Evolutionary conservation across 352 stramenopile genomes (phyloP).

Genomic region (Poterioochromonas sp.): DNA sequence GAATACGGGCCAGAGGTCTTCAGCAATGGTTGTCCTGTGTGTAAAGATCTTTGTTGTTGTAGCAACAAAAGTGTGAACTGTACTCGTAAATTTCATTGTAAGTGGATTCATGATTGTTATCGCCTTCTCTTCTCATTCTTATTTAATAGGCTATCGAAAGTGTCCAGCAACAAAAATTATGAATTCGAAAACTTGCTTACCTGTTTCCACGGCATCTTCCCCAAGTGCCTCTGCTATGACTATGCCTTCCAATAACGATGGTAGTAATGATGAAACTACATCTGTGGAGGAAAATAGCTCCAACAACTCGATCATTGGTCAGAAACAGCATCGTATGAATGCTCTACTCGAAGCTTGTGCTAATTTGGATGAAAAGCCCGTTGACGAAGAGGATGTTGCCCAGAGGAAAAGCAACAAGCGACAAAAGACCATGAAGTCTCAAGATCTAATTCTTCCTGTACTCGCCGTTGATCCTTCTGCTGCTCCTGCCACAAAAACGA

Average conservation of each 20-base stretch:
- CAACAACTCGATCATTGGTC: background rate
- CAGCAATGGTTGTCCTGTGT: background rate
- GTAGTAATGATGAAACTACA: too few species aligned
- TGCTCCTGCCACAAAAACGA: too few species aligned
- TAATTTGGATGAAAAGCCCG: background rate
- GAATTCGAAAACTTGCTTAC: too few species aligned
- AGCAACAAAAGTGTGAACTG: background rate
- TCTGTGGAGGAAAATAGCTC: background rate
- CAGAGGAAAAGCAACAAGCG: background rate
- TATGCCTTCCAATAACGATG: background rate
- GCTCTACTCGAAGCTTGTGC: background rate
- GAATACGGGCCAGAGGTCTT: background rate
- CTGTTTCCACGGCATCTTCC: background rate
- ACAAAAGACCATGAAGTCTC: background rate
- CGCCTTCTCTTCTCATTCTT: too few species aligned
- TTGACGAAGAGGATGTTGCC: background rate
- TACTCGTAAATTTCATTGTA: background rate
- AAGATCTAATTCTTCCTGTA: too few species aligned
- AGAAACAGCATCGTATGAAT: background rate
- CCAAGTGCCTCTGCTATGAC: background rate
- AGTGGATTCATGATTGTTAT: too few species aligned
- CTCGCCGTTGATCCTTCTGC: too few species aligned
- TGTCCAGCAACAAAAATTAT: background rate
- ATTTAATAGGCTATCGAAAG: conserved; percentile 12
- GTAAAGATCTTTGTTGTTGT: conserved; percentile 2